Evolutionary conservation across 768 basidiomycete genomes (phyloP), one percentile per base, ranked within the genome.

Genomic region (Lentinula aciculospora): DNA sequence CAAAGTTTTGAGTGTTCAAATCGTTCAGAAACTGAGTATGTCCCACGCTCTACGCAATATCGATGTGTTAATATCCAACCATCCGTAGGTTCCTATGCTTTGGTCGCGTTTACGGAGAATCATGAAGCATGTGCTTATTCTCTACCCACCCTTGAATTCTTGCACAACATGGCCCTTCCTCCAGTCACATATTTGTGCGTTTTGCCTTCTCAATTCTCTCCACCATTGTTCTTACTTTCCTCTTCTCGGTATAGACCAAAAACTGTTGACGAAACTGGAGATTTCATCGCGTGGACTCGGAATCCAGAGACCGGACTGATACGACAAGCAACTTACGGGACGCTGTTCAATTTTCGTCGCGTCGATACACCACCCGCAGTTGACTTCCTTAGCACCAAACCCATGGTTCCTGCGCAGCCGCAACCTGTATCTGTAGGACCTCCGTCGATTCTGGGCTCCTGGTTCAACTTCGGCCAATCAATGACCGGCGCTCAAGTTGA

Each of bases 21-120:
- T 88, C 15, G 74, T 92, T 3, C 81, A 82, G 55, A 81, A 79
- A 63, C 76, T 82, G 63, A 83, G 90, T 88, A 64, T 58, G 81
- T 50, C n/a, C n/a, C n/a, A n/a, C n/a, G n/a, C n/a, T n/a, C n/a
- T 28, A 12, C 61, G 21, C 1, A 28, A 32, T 21, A 21, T 25
- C 19, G 3, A 48, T 47, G 15, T 17, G 1, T 46, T 56, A 34
- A 40, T 31, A 46, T 13, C 29, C 58, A 13, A 60, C 48, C 19
- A 17, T 56, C 40, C 36, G 13, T 39, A 81, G 79, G 77, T 34
- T 78, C 78, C 48, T 79, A 74, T 63, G 82, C 79, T 2, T 70
- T 89, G 27, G 78, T 83, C 19, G 79, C 81, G 23, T 76, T 83
- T 60, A 85, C 82, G 0, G 80, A 81, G 61, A 71, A 66, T 51